phyloP scores from a whole-genome alignment of 495 filamentous ascomycete species.

The Pseudotulostoma volvatum region DNA sequence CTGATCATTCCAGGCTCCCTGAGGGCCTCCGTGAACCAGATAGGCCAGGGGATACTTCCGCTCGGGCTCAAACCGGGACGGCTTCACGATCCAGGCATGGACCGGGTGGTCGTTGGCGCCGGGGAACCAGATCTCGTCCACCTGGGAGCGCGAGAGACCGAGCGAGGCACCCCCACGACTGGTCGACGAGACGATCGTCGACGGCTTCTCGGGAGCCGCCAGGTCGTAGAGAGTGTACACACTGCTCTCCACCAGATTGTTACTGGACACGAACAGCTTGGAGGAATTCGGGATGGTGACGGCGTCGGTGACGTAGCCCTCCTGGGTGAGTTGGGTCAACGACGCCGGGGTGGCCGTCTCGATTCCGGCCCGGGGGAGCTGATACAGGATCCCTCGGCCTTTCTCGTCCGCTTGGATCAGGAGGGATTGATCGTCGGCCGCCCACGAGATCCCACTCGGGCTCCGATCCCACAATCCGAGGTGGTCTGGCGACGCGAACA shows the following conservation, averaged over 20 bases:
- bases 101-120: slow-evolving; percentile 44
- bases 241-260: slow-evolving; percentile 52
- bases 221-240: slow-evolving; percentile 45
- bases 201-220: slow-evolving; percentile 20
- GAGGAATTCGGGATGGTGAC: slow-evolving; percentile 32
- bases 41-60: slow-evolving; percentile 72
- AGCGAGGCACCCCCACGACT: slow-evolving; percentile 53
- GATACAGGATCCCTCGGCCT: slow-evolving; percentile 47
- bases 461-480: slow-evolving; percentile 51
- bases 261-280: slow-evolving; percentile 47
- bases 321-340: slow-evolving; percentile 39
- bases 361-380: slow-evolving; percentile 38
- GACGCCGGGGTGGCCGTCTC: slow-evolving; percentile 31
- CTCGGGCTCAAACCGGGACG: slow-evolving; percentile 53
- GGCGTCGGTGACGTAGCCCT: slow-evolving; percentile 45
- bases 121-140: slow-evolving; percentile 57
- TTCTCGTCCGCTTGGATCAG: slow-evolving; percentile 51
- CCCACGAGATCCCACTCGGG: slow-evolving; percentile 49
- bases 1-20: slow-evolving; percentile 66
- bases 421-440: slow-evolving; percentile 44
- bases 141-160: slow-evolving; percentile 42
- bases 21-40: slow-evolving; percentile 78
- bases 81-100: slow-evolving; percentile 71
- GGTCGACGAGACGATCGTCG: slow-evolving; percentile 46
- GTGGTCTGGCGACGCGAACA: slow-evolving; percentile 44